A percentile compares a stretch with the other conserved stretches of the same genome.
Evolutionary conservation across 2,329 filamentous ascomycete genomes (phyloP).

Genomic region (Lasiodiplodia theobromae): DNA sequence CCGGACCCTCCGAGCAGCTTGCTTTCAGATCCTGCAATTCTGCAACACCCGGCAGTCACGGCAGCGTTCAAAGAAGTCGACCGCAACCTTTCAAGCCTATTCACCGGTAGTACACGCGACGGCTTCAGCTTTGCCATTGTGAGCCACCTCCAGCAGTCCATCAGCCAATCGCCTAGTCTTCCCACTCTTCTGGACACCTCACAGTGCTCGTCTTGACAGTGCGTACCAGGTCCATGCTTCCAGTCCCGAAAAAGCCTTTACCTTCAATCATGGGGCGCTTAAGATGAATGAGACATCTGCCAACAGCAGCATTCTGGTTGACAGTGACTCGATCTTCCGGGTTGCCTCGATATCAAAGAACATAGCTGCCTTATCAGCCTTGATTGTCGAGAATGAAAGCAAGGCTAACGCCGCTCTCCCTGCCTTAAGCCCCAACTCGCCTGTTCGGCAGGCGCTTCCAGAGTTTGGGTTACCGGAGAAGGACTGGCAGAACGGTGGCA

Average conservation of each 20-base stretch:
- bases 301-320: conserved; percentile 28
- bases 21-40: conserved; percentile 34
- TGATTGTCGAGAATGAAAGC: conserved; percentile 35
- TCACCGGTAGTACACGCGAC: conserved; percentile 38
- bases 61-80: conserved; percentile 38
- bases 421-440: conserved; percentile 37
- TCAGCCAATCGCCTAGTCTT: too few relatives aligned
- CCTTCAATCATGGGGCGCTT: conserved; percentile 41
- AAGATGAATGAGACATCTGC: conserved; percentile 41
- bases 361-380: conserved; percentile 38
- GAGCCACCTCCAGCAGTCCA: conserved; percentile 23
- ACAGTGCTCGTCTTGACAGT: neutral
- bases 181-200: neutral
- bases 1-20: conserved; percentile 38
- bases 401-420: conserved; percentile 23
- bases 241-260: conserved; percentile 32
- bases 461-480: conserved; percentile 35
- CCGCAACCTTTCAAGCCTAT: conserved; percentile 34
- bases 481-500: conserved; percentile 43
- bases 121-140: conserved; percentile 42
- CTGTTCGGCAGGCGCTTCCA: conserved; percentile 36
- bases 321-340: conserved; percentile 42
- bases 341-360: conserved; percentile 42
- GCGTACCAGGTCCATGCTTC: conserved; percentile 40
- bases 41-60: conserved; percentile 37